Conservation (phyloP, 352 stramenopile species). For the Saprolegnia diclina region DNA sequence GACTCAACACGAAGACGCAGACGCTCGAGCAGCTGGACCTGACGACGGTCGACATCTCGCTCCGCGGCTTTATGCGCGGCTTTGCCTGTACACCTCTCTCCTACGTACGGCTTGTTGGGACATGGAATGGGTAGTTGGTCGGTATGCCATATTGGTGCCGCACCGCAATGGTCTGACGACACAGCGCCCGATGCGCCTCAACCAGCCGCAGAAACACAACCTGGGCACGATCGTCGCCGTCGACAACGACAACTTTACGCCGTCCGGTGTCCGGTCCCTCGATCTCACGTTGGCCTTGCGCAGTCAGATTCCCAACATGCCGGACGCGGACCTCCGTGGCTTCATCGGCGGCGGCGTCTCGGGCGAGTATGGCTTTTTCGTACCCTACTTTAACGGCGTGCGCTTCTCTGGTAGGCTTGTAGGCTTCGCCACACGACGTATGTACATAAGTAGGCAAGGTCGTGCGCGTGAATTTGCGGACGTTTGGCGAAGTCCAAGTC, state of each 20-base stretch:
- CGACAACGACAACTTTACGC: constrained; percentile 60
- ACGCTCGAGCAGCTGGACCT: constrained; percentile 51
- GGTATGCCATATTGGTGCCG: constrained; percentile 64
- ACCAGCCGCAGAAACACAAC: constrained; percentile 30
- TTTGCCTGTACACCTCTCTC: constrained; percentile 52
- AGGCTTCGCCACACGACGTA: too few species aligned
- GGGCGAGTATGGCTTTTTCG: constrained; percentile 76
- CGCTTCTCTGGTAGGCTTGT: constrained; percentile 39
- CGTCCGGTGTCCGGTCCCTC: constrained; percentile 41
- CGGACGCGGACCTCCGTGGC: constrained; percentile 53
- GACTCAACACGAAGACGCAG: constrained; percentile 61
- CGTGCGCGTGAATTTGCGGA: constrained; percentile 72
- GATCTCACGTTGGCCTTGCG: constrained; percentile 48
- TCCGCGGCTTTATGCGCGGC: constrained; percentile 60
- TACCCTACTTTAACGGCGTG: constrained; percentile 65
- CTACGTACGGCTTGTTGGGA: neutral
- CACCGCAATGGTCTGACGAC: constrained; percentile 33
- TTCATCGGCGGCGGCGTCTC: constrained; percentile 62
- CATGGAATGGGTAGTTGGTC: constrained; percentile 1
- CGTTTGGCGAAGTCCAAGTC: constrained; percentile 70
- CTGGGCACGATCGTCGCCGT: constrained; percentile 67
- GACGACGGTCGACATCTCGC: constrained; percentile 36
- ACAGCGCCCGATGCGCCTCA: neutral
- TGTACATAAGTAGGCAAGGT: constrained; percentile 51
- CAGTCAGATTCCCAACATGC: constrained; percentile 61